Evolutionary conservation across 257 asterid genomes (phyloP).

Genomic region (Solanum sitiens): DNA sequence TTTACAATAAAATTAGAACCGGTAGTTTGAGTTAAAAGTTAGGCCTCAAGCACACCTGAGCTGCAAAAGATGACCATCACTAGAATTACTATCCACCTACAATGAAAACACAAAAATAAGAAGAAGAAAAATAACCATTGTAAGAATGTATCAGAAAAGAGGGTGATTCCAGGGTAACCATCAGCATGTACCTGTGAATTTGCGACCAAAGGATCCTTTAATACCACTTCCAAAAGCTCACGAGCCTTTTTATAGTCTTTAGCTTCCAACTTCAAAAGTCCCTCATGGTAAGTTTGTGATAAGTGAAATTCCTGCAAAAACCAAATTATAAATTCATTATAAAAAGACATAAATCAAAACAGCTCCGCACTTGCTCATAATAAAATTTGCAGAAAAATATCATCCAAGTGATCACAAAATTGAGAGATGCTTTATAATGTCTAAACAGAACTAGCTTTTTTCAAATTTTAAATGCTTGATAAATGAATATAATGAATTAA

Average conservation of each 20-base stretch:
- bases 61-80: conserved; percentile 85
- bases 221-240: conserved; percentile 64
- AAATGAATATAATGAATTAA: neutral
- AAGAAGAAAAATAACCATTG: neutral
- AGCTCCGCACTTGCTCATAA: neutral
- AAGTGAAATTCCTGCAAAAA: conserved; percentile 72
- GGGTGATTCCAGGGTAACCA: conserved; percentile 2
- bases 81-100: conserved; percentile 67
- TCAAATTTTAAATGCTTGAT: neutral
- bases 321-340: neutral
- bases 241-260: conserved; percentile 81
- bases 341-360: neutral
- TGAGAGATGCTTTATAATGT: neutral
- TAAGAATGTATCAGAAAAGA: conserved; percentile 1
- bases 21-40: neutral
- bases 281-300: conserved; percentile 87
- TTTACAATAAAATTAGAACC: neutral
- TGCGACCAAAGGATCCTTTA: conserved; percentile 77
- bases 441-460: neutral
- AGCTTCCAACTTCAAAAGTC: conserved; percentile 73
- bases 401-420: neutral
- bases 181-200: conserved; percentile 54
- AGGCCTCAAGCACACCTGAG: conserved; percentile 56
- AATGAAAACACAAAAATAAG: neutral
- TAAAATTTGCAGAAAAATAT: neutral